A percentile compares a stretch with the other conserved stretches of the same genome.
These are phyloP conservation scores for Tolypocladium ophioglossoides DNA, from an alignment of 2,329 filamentous ascomycete species.

Conservation along the genomic window DNA sequence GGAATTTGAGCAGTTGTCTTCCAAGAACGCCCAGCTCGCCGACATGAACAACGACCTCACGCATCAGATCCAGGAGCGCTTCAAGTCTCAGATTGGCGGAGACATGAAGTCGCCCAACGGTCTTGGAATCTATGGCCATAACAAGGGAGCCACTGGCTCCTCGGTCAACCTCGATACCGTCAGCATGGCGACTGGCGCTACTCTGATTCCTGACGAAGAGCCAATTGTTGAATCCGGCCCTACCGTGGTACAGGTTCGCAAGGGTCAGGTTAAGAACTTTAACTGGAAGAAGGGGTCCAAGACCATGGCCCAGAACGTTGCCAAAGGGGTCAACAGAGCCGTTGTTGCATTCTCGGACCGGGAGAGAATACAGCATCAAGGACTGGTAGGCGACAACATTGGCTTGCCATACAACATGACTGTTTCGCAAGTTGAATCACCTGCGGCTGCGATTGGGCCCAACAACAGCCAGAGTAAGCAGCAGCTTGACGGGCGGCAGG, in stretches of 20 bases:
- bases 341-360: conserved; percentile 63
- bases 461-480: conserved; percentile 22
- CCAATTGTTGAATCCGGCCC: conserved; percentile 60
- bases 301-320: conserved; percentile 85
- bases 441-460: conserved; percentile 18
- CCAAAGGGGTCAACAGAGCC: conserved; percentile 87
- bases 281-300: conserved; percentile 98
- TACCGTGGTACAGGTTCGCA: conserved; percentile 92
- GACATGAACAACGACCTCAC: conserved; percentile 95
- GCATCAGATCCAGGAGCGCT: conserved; percentile 85
- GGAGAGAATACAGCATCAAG: conserved; percentile 41
- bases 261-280: conserved; percentile 90
- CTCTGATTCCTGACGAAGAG: conserved; percentile 57
- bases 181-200: conserved; percentile 46
- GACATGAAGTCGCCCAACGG: conserved; percentile 40
- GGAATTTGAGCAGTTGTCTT: conserved; percentile 90
- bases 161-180: conserved; percentile 40
- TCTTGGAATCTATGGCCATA: conserved; percentile 45
- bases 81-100: conserved; percentile 63
- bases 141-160: conserved; percentile 39
- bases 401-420: conserved; percentile 64
- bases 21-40: conserved; percentile 86
- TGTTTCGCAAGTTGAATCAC: conserved; percentile 41
- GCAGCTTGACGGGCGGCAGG: conserved; percentile 35
- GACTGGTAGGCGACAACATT: conserved; percentile 51